Evolutionary conservation across 345 rosid species (phyloP), one percentile per base, ranked within the genome.

Genomic region (Gossypium arboreum): DNA sequence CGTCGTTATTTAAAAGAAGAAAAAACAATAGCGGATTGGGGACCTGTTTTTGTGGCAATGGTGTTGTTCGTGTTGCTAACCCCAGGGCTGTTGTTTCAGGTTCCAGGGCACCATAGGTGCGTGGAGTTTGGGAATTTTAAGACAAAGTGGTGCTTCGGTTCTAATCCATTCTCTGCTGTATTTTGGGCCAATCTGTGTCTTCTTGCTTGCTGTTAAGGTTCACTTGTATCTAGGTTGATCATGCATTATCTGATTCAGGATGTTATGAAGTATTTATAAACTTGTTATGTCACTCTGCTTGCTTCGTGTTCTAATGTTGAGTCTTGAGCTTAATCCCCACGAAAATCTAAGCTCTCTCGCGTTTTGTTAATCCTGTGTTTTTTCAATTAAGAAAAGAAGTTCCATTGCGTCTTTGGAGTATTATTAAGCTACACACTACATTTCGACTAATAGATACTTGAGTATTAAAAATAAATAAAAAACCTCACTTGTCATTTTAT

Each of bases 11-110:
- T 11, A 15, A 12, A 17, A 11, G 20, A 27, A 4, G n/a, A 10
- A 59, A 5, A n/a, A 7, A 59, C 61, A 54, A 88, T 85, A 90
- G 79, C 81, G 75, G 86, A 90, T 68, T 88, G 90, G 91, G 90
- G 89, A 2, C 90, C 90, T 3, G 79, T 87, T 51, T 81, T 87
- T 12, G 86, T 87, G 71, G 79, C 91, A 22, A 81, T 82, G 84
- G 29, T 60, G n/a, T 9, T 60, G n/a, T 60, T 27, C n/a, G 43
- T 60, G 65, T 43, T 60, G 65, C 65, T 60, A 60, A 60, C 65
- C 13, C 65, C 65, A 7, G 65, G 65, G 43, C 18, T 60, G 65
- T 17, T 60, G 43, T 60, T 60, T 13, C 65, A 60, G 65, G 10
- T 89, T 16, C 89, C 90, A 0, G 91, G 91, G 12, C 82, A 68